These are phyloP conservation scores for Cladophialophora immunda DNA, from an alignment of 2,329 filamentous ascomycete genomes.

Conservation along the genomic window DNA sequence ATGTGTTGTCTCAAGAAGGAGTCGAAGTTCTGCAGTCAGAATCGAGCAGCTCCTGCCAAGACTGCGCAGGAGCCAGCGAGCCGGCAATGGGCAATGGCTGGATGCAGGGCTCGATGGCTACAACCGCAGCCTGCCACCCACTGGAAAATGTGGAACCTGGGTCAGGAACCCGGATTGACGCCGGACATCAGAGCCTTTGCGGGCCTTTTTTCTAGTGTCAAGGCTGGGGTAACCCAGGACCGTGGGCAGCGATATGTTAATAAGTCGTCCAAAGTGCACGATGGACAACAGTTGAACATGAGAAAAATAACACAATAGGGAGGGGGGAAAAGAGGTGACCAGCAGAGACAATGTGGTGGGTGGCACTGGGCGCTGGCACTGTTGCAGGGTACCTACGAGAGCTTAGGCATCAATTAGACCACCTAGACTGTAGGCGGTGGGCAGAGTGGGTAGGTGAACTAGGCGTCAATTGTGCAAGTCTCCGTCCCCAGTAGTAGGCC, in stretches of 20 bases:
- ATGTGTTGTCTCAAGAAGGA: slow-evolving; percentile 25
- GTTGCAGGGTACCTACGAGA: too few species aligned
- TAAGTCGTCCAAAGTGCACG: not conserved
- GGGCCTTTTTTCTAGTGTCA: not conserved
- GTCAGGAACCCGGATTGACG: not conserved
- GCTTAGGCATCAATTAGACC: too few species aligned
- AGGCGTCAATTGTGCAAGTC: not conserved
- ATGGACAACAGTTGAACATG: not conserved
- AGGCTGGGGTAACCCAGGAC: not conserved
- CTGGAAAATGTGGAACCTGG: slow-evolving; percentile 11
- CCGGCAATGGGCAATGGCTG: too few species aligned
- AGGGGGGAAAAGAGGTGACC: too few species aligned
- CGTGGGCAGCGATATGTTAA: not conserved
- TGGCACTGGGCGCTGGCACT: too few species aligned
- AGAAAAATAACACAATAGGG: too few species aligned
- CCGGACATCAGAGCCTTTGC: slow-evolving; percentile 2
- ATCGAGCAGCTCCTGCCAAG: slow-evolving; percentile 21
- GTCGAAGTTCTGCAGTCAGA: slow-evolving; percentile 15
- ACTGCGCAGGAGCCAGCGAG: slow-evolving; percentile 12
- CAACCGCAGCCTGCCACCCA: slow-evolving; percentile 20
- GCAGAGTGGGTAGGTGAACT: not conserved
- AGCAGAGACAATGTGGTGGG: too few species aligned
- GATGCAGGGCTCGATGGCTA: slow-evolving; percentile 7
- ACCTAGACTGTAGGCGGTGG: too few species aligned
- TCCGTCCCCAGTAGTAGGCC: not conserved